Percentiles rank a stretch among this genome's conserved stretches.
These are phyloP conservation scores for Acanthamoeba healyi DNA, from an alignment of 208 protist species.

Conservation along the genomic window DNA sequence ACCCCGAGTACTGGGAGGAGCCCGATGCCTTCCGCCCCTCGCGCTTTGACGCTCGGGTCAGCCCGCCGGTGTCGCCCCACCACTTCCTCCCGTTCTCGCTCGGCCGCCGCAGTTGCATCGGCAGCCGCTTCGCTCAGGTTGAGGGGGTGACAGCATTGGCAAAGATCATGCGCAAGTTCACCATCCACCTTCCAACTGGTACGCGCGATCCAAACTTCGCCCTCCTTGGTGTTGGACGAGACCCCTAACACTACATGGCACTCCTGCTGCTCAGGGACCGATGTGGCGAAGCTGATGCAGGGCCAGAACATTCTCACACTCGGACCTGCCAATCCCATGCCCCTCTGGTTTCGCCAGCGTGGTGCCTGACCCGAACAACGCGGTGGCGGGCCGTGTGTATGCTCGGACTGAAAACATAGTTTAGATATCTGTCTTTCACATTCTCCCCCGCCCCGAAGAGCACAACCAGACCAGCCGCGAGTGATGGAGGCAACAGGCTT, in stretches of 20 bases:
- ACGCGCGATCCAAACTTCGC: no score
- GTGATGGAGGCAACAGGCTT: no score
- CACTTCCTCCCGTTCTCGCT: constrained; percentile 16
- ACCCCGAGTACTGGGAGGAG: constrained; percentile 1
- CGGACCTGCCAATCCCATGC: neutral
- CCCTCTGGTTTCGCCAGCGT: no score
- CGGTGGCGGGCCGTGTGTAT: no score
- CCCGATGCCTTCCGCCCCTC: neutral
- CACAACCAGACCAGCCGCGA: no score
- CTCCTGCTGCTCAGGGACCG: neutral
- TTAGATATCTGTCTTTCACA: no score
- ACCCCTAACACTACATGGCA: neutral
- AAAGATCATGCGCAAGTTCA: neutral
- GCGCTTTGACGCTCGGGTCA: neutral
- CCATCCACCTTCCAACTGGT: constrained; percentile 36
- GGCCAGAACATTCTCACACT: neutral
- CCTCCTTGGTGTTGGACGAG: no score
- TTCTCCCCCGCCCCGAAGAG: no score
- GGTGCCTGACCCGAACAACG: no score
- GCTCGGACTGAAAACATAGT: no score
- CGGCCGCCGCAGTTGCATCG: constrained; percentile 5
- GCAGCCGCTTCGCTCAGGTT: constrained; percentile 13
- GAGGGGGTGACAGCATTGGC: neutral
- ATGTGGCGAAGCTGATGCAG: neutral
- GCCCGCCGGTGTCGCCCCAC: neutral